A percentile compares a stretch with the other conserved stretches of the same genome.
Evolutionary conservation across 2,329 filamentous ascomycete species (phyloP).

Genomic region (Hawksworthiomyces lignivorus): DNA sequence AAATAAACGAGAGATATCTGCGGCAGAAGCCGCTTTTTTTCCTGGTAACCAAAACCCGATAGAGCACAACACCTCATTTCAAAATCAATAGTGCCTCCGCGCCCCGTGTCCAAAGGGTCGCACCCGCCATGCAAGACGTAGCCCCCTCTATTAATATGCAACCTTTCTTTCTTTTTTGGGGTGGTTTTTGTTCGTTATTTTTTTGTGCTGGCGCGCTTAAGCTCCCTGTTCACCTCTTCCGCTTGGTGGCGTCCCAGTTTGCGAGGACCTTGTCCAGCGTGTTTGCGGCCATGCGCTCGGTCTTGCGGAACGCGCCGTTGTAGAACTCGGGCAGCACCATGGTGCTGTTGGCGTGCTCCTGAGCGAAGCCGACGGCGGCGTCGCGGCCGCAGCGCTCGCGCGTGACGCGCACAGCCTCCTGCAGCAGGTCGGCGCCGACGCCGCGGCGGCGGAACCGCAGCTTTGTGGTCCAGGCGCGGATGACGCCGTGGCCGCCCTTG

Average conservation of each 20-base stretch:
- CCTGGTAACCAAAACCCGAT: not conserved
- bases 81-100: too few relatives aligned
- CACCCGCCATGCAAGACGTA: too few relatives aligned
- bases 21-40: not conserved
- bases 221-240: slow-evolving; percentile 31
- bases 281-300: slow-evolving; percentile 50
- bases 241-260: slow-evolving; percentile 39
- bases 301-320: slow-evolving; percentile 50
- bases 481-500: slow-evolving; percentile 57
- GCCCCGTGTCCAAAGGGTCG: too few relatives aligned
- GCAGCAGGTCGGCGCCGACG: slow-evolving; percentile 63
- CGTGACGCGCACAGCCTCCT: slow-evolving; percentile 62
- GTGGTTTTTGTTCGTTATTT: not conserved
- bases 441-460: slow-evolving; percentile 62
- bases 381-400: slow-evolving; percentile 61
- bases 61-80: not conserved
- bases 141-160: not conserved
- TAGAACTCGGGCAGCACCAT: slow-evolving; percentile 56
- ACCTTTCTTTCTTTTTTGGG: not conserved
- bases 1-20: not conserved
- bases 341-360: slow-evolving; percentile 67
- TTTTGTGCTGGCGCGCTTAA: not conserved
- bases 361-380: slow-evolving; percentile 62
- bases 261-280: slow-evolving; percentile 43
- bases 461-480: slow-evolving; percentile 77